Conservation (phyloP, 192 early-diverging fungal species). For the Neocallimastix lanati region DNA sequence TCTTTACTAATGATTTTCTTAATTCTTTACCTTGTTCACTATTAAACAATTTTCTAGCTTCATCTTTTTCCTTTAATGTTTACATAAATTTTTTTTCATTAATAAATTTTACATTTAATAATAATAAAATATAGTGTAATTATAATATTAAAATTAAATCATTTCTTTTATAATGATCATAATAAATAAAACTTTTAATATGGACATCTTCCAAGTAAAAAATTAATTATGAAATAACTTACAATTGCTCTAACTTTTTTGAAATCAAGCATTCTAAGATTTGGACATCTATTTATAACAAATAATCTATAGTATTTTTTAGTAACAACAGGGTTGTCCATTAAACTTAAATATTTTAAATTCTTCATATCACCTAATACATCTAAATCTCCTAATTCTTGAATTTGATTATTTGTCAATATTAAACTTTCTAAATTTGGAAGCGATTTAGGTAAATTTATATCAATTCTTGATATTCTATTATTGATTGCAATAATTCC, state of each 20-base stretch:
- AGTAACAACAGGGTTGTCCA: slow-evolving; percentile 73
- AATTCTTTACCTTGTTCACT: slow-evolving; percentile 39
- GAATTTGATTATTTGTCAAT: slow-evolving; percentile 69
- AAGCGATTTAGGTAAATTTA: slow-evolving; percentile 34
- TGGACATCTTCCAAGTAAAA: no score
- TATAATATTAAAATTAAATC: slow-evolving; percentile 2
- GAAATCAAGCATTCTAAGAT: slow-evolving; percentile 73
- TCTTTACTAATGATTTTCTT: slow-evolving; percentile 26
- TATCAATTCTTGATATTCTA: slow-evolving; percentile 66
- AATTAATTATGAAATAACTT: no score
- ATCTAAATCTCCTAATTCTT: slow-evolving; percentile 72
- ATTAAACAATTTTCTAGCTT: slow-evolving; percentile 63
- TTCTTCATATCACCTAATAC: slow-evolving; percentile 26
- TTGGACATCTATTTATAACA: slow-evolving; percentile 62
- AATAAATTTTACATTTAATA: no score
- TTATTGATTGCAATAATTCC: slow-evolving; percentile 71
- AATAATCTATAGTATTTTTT: slow-evolving; percentile 68
- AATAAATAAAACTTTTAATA: no score
- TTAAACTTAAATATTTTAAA: slow-evolving; percentile 46
- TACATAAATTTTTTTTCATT: background rate
- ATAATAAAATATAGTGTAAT: background rate
- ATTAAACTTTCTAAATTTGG: slow-evolving; percentile 66
- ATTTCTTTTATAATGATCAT: no score
- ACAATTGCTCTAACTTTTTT: slow-evolving; percentile 51
- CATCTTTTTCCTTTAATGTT: slow-evolving; percentile 47